Percentiles rank a stretch among this genome's conserved stretches.
phyloP scores from a whole-genome alignment of 495 filamentous ascomycete species.

The Lineolata rhizophorae region DNA sequence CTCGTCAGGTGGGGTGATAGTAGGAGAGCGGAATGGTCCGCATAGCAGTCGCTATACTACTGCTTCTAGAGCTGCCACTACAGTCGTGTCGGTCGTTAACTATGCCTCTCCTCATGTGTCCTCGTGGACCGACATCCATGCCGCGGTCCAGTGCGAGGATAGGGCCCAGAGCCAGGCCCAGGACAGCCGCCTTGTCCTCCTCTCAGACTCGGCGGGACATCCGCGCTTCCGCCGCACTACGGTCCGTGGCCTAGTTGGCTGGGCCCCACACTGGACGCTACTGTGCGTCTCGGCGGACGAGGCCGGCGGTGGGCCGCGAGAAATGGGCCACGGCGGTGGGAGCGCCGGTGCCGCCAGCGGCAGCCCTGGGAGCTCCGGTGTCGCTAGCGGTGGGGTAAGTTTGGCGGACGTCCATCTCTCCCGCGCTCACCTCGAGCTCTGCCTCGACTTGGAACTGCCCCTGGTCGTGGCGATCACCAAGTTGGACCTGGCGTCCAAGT shows the following conservation, averaged over 20 bases:
- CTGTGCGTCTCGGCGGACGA: slow-evolving; percentile 74
- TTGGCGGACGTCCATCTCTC: slow-evolving; percentile 46
- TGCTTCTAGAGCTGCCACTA: no score
- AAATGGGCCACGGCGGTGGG: no score
- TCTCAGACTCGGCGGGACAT: slow-evolving; percentile 81
- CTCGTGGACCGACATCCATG: slow-evolving; percentile 86
- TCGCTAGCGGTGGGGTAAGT: no score
- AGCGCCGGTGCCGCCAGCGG: slow-evolving; percentile 30
- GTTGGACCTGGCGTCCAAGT: slow-evolving; percentile 60
- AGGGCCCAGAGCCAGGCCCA: no score
- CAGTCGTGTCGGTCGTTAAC: slow-evolving; percentile 60
- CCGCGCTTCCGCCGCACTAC: slow-evolving; percentile 73
- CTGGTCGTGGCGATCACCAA: slow-evolving; percentile 75
- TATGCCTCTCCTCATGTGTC: slow-evolving; percentile 71
- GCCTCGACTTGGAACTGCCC: slow-evolving; percentile 53
- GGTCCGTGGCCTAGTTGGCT: slow-evolving; percentile 71
- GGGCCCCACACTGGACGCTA: slow-evolving; percentile 85
- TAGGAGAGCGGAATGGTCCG: no score
- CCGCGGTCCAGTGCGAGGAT: slow-evolving; percentile 40
- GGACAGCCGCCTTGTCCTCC: slow-evolving; percentile 58
- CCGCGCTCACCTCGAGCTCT: slow-evolving; percentile 67
- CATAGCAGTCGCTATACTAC: no score
- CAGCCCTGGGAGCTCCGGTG: slow-evolving; percentile 22
- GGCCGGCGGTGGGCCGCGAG: no score
- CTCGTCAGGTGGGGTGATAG: no score